phyloP scores from a whole-genome alignment of 805 yeast species.

The Candida xiaguanensis region DNA sequence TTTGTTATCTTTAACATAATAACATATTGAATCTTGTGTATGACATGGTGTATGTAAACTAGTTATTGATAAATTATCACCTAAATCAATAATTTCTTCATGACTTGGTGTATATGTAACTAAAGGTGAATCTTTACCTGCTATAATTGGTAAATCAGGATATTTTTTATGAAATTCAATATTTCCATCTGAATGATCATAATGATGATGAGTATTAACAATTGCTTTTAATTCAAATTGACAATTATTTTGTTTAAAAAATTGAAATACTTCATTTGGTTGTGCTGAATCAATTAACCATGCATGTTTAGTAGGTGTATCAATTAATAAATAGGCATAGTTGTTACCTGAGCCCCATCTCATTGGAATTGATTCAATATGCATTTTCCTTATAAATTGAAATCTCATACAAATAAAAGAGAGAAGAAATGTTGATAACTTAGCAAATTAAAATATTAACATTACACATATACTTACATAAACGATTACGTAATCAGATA shows the following conservation, averaged over 20 bases:
- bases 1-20: constrained; percentile 61
- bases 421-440: background rate
- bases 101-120: constrained; percentile 72
- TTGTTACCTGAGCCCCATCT: constrained; percentile 94
- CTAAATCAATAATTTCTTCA: constrained; percentile 58
- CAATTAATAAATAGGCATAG: constrained; percentile 77
- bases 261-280: constrained; percentile 57
- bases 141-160: constrained; percentile 63
- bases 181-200: constrained; percentile 93
- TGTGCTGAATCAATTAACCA: constrained; percentile 94
- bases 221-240: constrained; percentile 62
- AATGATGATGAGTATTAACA: constrained; percentile 95
- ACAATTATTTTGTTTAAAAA: constrained; percentile 40
- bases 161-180: constrained; percentile 36
- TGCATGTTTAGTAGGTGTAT: constrained; percentile 59
- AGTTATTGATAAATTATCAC: constrained; percentile 59
- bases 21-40: constrained; percentile 94
- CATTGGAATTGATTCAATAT: constrained; percentile 79
- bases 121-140: constrained; percentile 76
- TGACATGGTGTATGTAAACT: constrained; percentile 97
- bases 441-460: background rate
- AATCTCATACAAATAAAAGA: background rate
- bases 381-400: constrained; percentile 48
- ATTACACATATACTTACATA: background rate
- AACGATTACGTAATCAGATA: background rate